Percentiles rank a stretch among this genome's conserved stretches.
Conservation (phyloP, 805 yeast genomes). For the Myxozyma sirexii region DNA sequence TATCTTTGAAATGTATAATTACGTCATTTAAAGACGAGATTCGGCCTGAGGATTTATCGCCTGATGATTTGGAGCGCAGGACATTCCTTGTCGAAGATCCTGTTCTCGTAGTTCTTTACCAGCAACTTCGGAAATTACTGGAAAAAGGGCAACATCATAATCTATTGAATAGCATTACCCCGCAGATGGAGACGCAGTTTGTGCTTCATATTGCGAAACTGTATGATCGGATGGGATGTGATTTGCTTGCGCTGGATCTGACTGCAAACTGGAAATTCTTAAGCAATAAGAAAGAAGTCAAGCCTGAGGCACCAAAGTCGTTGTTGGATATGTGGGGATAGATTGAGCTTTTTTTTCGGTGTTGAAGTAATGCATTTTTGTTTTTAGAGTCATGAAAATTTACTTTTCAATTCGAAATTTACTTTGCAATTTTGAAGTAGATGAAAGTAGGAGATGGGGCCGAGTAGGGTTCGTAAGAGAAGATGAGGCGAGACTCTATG, state of each 20-base stretch:
- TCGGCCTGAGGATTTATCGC: neutral
- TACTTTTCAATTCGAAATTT: too few relatives aligned
- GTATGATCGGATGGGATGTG: constrained; percentile 90
- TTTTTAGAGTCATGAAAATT: too few relatives aligned
- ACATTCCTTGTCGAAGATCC: constrained; percentile 75
- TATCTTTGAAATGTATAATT: constrained; percentile 53
- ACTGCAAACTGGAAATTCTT: constrained; percentile 68
- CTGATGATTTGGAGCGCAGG: constrained; percentile 18
- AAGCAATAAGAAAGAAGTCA: neutral
- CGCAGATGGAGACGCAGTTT: constrained; percentile 58
- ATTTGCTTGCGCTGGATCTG: constrained; percentile 65
- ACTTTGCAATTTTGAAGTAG: too few relatives aligned
- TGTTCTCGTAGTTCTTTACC: constrained; percentile 67
- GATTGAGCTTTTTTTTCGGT: neutral
- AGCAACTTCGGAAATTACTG: constrained; percentile 58
- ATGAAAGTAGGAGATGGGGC: too few relatives aligned
- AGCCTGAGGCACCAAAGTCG: constrained; percentile 13
- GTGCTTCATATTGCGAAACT: constrained; percentile 65
- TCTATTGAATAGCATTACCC: constrained; percentile 47
- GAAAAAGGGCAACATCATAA: constrained; percentile 56
- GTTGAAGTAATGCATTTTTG: too few relatives aligned
- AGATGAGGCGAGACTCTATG: too few relatives aligned
- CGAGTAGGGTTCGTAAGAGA: too few relatives aligned
- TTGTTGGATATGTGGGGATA: constrained; percentile 28
- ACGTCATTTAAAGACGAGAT: constrained; percentile 18